Percentiles rank a stretch among this genome's conserved stretches.
Evolutionary conservation across 805 yeast species (phyloP).

Genomic region (Hanseniaspora lachancei): DNA sequence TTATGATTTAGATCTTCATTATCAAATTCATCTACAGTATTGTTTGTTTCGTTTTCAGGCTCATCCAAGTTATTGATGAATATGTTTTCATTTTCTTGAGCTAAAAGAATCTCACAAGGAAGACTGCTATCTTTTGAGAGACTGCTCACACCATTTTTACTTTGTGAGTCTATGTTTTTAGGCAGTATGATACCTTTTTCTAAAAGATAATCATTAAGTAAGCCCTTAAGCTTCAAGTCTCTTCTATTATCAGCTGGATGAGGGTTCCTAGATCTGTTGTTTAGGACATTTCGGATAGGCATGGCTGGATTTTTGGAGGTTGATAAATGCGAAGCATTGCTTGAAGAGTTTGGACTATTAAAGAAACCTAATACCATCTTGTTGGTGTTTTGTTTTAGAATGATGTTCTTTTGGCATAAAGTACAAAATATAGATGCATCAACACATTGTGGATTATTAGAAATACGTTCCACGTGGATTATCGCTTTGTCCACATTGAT

Average conservation of each 20-base stretch:
- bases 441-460: too few species aligned
- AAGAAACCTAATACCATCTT: not conserved
- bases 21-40: not conserved
- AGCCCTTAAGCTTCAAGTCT: not conserved
- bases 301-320: not conserved
- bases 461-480: too few species aligned
- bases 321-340: not conserved
- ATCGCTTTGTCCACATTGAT: too few species aligned
- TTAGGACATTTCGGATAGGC: not conserved
- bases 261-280: not conserved
- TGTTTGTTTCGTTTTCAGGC: not conserved
- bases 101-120: slow-evolving; percentile 8
- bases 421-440: too few species aligned
- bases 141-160: not conserved
- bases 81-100: slow-evolving; percentile 4
- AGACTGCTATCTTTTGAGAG: not conserved
- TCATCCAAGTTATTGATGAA: not conserved
- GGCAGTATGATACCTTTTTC: slow-evolving; percentile 4
- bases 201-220: not conserved
- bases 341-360: not conserved
- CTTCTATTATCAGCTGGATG: not conserved
- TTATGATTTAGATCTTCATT: not conserved
- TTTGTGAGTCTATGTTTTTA: not conserved
- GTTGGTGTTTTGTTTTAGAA: too few species aligned
- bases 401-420: not conserved